phyloP scores from a whole-genome alignment of 768 basidiomycete genomes.

The Hydnomerulius pinastri region DNA sequence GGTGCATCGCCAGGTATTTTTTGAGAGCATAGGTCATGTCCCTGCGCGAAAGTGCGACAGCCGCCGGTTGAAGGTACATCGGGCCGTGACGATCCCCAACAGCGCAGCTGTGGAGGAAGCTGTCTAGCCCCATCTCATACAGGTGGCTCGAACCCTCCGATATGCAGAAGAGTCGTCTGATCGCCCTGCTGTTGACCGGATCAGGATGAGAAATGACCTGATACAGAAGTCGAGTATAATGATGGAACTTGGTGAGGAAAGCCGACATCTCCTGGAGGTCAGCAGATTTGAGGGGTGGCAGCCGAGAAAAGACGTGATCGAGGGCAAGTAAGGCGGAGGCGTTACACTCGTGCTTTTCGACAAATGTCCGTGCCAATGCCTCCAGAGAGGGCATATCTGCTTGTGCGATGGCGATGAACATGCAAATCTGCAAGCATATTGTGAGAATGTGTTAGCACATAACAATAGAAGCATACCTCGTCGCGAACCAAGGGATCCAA shows the following conservation, averaged over 20 bases:
- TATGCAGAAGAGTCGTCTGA: slow-evolving; percentile 40
- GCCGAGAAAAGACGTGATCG: slow-evolving; percentile 39
- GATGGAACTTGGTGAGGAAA: slow-evolving; percentile 36
- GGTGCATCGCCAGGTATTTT: slow-evolving; percentile 22
- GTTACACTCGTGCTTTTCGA: slow-evolving; percentile 19
- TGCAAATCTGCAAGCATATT: slow-evolving; percentile 13
- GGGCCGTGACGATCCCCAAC: background rate
- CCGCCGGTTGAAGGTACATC: background rate
- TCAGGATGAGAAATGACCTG: slow-evolving; percentile 29
- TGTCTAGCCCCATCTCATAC: slow-evolving; percentile 28
- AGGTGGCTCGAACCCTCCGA: slow-evolving; percentile 25
- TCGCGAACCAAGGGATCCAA: slow-evolving; percentile 6
- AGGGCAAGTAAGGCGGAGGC: slow-evolving; percentile 45
- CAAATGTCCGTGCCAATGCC: slow-evolving; percentile 35
- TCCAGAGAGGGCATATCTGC: slow-evolving; percentile 29
- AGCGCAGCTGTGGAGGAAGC: slow-evolving; percentile 18
- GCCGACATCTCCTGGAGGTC: slow-evolving; percentile 27
- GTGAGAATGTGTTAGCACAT: background rate
- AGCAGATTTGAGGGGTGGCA: slow-evolving; percentile 26
- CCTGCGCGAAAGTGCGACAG: slow-evolving; percentile 13
- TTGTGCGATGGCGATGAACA: slow-evolving; percentile 36
- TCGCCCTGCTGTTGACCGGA: slow-evolving; percentile 18
- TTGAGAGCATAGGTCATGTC: slow-evolving; percentile 27
- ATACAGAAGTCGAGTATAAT: slow-evolving; percentile 37
- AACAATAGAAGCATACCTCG: slow-evolving; percentile 14